phyloP scores from a whole-genome alignment of 331 rosid genomes.

The Arachis monticola region DNA sequence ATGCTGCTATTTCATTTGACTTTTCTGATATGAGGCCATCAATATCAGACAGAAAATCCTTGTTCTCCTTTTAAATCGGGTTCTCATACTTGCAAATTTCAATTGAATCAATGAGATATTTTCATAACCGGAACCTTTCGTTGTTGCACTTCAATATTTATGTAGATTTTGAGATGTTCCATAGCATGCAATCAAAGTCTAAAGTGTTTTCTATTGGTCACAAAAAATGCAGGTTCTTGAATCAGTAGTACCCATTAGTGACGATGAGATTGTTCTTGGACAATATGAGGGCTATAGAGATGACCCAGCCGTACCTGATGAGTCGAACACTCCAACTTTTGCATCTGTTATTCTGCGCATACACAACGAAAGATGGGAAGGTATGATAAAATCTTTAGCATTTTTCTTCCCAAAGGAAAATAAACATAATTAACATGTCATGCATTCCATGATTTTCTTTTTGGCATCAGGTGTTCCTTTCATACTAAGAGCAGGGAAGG shows the following conservation, averaged over 20 bases:
- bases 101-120: conserved; percentile 7
- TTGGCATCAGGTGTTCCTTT: conserved; percentile 76
- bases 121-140: conserved; percentile 1
- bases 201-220: conserved; percentile 25
- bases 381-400: conserved; percentile 39
- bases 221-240: conserved; percentile 69
- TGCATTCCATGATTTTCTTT: conserved; percentile 1
- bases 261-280: conserved; percentile 86
- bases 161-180: conserved; percentile 18
- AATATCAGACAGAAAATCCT: conserved; percentile 1
- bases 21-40: neutral
- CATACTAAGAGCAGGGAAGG: conserved; percentile 91
- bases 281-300: conserved; percentile 90
- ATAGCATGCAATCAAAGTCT: conserved; percentile 16
- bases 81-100: conserved; percentile 1
- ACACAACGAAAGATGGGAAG: conserved; percentile 97
- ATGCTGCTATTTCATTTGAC: conserved; percentile 3
- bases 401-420: neutral
- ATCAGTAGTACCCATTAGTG: conserved; percentile 78
- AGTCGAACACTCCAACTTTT: conserved; percentile 90
- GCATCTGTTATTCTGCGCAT: conserved; percentile 77
- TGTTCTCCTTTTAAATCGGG: neutral
- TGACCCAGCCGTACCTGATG: conserved; percentile 83
- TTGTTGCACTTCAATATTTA: conserved; percentile 18
- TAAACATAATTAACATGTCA: neutral